Base-by-base conservation (phyloP, 352 stramenopile species). In the Phytophthora fragariaefolia region DNA sequence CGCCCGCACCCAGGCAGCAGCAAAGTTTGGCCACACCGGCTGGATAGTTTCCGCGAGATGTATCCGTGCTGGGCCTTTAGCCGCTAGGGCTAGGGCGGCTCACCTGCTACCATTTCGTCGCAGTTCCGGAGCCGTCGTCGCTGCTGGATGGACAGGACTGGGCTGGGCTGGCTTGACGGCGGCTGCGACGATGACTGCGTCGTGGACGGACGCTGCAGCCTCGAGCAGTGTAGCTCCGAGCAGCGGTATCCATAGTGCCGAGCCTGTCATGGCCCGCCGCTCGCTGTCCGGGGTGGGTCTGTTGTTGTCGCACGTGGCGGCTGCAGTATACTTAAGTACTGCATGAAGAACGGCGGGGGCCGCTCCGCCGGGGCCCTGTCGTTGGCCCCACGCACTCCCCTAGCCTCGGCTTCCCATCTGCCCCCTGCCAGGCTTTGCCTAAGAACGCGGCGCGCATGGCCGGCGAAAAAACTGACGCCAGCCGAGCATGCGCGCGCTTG, bases 381-480 rank as follows among this genome's bases (percentile, higher is more conserved):
- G 59, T 65, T 73, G 65, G 18, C 34, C 12, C n/a, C n/a, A n/a
- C 6, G 3, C 17, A n/a, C 40, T 47, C 40, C 40, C 40, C 40
- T 9, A 61, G 51, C 46, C 64, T 57, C 49, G 48, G 60, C 54
- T 8, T 62, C 48, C 56, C 66, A 74, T 69, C 60, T 73, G 32
- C 55, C 49, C 57, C 47, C 68, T 61, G 28, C 47, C 58, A 47
- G 48, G 26, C 43, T 73, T 65, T 69, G 52, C 59, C 47, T 65
- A 66, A 71, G 56, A 66, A 58, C 17, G 34, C 55, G 22, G 48
- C 45, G 55, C 36, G 34, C 47, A 60, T 62, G 45, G 43, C 10
- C 64, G 53, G 38, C 51, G 50, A 68, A 61, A 70, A 75, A 75
- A 71, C 67, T 71, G 67, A 75, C 68, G 68, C 17, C 68, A 72